Percentiles rank a stretch among this genome's conserved stretches.
phyloP scores from a whole-genome alignment of 2,329 filamentous ascomycete genomes.

The Westerdykella ornata region DNA sequence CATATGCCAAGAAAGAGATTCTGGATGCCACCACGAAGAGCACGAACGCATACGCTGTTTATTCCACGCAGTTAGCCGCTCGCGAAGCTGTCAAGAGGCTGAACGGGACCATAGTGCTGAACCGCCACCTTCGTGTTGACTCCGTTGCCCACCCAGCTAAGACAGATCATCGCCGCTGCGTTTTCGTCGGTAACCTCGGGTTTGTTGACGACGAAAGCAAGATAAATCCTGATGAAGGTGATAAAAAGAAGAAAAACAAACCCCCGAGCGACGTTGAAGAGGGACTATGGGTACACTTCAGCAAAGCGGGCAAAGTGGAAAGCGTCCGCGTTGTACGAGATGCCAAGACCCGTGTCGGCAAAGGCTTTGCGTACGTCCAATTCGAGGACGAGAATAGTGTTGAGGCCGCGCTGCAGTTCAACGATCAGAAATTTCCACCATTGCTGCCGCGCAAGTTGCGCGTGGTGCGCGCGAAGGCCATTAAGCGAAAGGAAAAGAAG shows the following conservation, averaged over 20 bases:
- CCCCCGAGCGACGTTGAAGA: constrained; percentile 82
- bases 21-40: constrained; percentile 89
- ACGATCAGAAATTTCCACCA: constrained; percentile 89
- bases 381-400: constrained; percentile 83
- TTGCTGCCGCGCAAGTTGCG: constrained; percentile 85
- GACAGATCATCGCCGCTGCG: constrained; percentile 78
- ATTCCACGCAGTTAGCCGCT: constrained; percentile 67
- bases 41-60: constrained; percentile 91
- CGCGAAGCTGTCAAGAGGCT: constrained; percentile 68
- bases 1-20: constrained; percentile 82
- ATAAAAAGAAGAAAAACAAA: constrained; percentile 62
- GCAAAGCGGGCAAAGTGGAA: constrained; percentile 74
- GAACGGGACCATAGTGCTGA: constrained; percentile 77
- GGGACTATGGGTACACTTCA: constrained; percentile 79
- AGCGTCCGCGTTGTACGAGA: constrained; percentile 90
- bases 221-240: constrained; percentile 54
- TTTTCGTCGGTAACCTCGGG: constrained; percentile 93
- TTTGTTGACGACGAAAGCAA: constrained; percentile 90
- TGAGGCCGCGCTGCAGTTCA: constrained; percentile 78
- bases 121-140: constrained; percentile 85
- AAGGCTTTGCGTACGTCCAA: constrained; percentile 96
- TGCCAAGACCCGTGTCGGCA: constrained; percentile 82
- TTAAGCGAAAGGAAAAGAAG: constrained; percentile 37
- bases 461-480: constrained; percentile 75
- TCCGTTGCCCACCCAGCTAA: constrained; percentile 80